Evolutionary conservation across 1,139 yeast genomes (phyloP).

Genomic region (Schwanniomyces etchellsii): DNA sequence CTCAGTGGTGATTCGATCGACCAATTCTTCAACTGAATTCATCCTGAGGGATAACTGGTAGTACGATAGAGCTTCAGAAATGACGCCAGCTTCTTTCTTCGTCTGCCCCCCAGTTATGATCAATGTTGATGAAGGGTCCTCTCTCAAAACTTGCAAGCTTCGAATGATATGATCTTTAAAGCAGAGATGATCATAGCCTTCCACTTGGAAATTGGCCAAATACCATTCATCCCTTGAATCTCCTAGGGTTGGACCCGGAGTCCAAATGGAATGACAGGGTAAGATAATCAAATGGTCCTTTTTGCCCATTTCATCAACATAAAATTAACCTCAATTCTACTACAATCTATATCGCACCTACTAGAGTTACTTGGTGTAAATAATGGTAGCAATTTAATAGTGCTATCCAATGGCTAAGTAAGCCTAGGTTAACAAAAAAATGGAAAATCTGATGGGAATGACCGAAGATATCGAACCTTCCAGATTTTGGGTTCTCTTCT

Average conservation of each 20-base stretch:
- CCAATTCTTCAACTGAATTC: constrained; percentile 7
- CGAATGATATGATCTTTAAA: constrained; percentile 57
- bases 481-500: constrained; percentile 15
- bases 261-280: constrained; percentile 72
- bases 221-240: constrained; percentile 49
- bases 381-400: constrained; percentile 54
- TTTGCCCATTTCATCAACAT: constrained; percentile 3
- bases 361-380: constrained; percentile 28
- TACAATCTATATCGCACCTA: constrained; percentile 3
- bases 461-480: constrained; percentile 63
- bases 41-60: constrained; percentile 25
- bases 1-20: constrained; percentile 40
- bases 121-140: constrained; percentile 26
- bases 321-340: constrained; percentile 1
- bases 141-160: constrained; percentile 27
- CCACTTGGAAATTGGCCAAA: constrained; percentile 60
- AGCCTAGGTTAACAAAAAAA: constrained; percentile 75
- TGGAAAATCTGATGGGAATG: constrained; percentile 90
- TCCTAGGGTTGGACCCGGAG: constrained; percentile 29
- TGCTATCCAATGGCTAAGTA: constrained; percentile 67
- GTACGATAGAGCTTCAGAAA: constrained; percentile 62
- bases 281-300: constrained; percentile 43
- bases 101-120: constrained; percentile 76
- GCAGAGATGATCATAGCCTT: constrained; percentile 62
- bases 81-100: constrained; percentile 43